These are phyloP conservation scores for Picochlorum sp. DNA, from an alignment of 139 green algal species.

Conservation along the genomic window DNA sequence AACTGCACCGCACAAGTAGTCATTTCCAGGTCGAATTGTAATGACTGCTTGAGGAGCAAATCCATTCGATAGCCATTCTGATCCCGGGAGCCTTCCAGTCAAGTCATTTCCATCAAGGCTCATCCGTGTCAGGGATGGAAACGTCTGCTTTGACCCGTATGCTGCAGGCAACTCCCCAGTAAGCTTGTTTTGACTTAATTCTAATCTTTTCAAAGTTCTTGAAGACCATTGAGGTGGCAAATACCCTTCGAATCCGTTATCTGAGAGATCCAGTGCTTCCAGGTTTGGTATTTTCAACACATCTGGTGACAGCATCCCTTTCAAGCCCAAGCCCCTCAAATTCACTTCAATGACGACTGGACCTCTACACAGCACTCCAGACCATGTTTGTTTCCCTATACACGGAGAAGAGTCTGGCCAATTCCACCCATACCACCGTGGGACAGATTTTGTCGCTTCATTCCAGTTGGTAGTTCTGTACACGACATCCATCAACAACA, in stretches of 20 bases:
- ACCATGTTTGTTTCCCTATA: not conserved
- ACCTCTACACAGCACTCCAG: not conserved
- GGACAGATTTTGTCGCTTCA: not conserved
- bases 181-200: slow-evolving; percentile 20
- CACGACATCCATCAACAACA: not conserved
- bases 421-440: not conserved
- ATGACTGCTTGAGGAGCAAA: slow-evolving; percentile 7
- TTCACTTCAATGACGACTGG: not conserved
- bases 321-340: not conserved
- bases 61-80: not conserved
- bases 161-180: slow-evolving; percentile 7
- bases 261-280: not conserved
- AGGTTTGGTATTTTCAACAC: slow-evolving; percentile 1
- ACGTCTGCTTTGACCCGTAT: slow-evolving; percentile 7
- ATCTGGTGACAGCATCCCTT: not conserved
- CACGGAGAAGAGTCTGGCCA: not conserved
- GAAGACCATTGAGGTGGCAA: slow-evolving; percentile 21
- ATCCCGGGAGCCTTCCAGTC: not conserved
- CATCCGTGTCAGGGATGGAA: slow-evolving; percentile 10
- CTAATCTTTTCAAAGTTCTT: not conserved
- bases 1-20: slow-evolving; percentile 4
- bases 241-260: slow-evolving; percentile 14
- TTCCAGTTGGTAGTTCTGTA: not conserved
- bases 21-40: slow-evolving; percentile 6
- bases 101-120: slow-evolving; percentile 12